Percentiles rank a stretch among this genome's conserved stretches.
Conservation (phyloP, 2,329 filamentous ascomycete genomes). For the Fusarium pseudonygamai region DNA sequence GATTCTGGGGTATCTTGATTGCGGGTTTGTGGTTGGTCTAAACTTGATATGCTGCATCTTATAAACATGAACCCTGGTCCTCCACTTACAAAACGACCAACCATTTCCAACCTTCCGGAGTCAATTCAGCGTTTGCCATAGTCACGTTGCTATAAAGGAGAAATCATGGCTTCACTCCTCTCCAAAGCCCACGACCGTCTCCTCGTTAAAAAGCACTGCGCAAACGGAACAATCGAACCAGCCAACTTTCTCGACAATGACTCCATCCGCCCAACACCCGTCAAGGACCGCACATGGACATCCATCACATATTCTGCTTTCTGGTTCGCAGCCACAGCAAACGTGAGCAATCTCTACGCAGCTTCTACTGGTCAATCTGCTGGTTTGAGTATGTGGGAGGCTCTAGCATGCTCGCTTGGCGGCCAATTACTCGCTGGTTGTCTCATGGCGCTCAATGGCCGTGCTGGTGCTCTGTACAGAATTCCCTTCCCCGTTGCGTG, state of each 20-base stretch:
- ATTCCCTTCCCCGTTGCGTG: conserved; percentile 10
- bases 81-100: background rate
- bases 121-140: too few relatives aligned
- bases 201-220: background rate
- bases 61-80: background rate
- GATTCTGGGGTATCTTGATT: background rate
- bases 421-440: conserved; percentile 5
- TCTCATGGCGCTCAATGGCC: conserved; percentile 11
- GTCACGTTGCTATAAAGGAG: background rate
- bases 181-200: background rate
- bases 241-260: conserved; percentile 18
- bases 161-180: background rate
- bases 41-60: background rate
- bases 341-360: background rate
- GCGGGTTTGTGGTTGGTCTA: rapidly evolving
- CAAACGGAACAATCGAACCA: background rate
- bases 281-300: conserved; percentile 11
- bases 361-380: background rate
- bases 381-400: conserved; percentile 5
- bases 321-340: background rate
- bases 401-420: background rate
- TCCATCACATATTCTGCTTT: conserved; percentile 13
- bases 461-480: background rate
- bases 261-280: conserved; percentile 1
- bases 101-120: too few relatives aligned